phyloP scores from a whole-genome alignment of 2,329 filamentous ascomycete genomes.

The Aspergillus piperis region DNA sequence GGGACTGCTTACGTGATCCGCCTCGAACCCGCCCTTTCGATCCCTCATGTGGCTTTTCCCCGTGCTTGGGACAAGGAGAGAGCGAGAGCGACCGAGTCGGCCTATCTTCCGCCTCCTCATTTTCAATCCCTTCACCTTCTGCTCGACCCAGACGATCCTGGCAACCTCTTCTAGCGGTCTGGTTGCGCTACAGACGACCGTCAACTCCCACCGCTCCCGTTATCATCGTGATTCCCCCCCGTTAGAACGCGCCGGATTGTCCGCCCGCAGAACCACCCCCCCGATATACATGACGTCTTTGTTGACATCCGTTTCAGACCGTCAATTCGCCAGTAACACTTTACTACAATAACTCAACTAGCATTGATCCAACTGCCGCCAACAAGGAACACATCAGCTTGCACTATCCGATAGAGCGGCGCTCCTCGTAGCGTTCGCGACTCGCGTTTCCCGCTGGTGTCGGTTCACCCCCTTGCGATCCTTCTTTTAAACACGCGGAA shows the following conservation, averaged over 20 bases:
- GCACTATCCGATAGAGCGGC: constrained; percentile 27
- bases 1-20: constrained; percentile 32
- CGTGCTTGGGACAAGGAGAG: constrained; percentile 20
- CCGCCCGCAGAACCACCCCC: constrained; percentile 16
- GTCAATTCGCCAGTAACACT: constrained; percentile 18
- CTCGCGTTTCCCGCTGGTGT: constrained; percentile 24
- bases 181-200: constrained; percentile 5
- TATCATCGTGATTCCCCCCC: constrained; percentile 13
- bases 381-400: constrained; percentile 5
- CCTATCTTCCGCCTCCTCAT: background rate
- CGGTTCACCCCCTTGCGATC: constrained; percentile 16
- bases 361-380: background rate
- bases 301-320: constrained; percentile 30
- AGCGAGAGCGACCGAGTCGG: constrained; percentile 8
- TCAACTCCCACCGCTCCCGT: constrained; percentile 3
- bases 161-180: background rate
- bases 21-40: constrained; percentile 24
- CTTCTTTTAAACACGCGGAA: constrained; percentile 16
- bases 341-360: constrained; percentile 1
- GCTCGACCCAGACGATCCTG: background rate
- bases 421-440: constrained; percentile 38
- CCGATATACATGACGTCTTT: constrained; percentile 40
- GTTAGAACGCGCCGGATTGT: constrained; percentile 22
- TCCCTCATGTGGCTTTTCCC: constrained; percentile 36
- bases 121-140: background rate